These are phyloP conservation scores for Candida sp. DNA, from an alignment of 1,139 yeast species.

Conservation along the genomic window DNA sequence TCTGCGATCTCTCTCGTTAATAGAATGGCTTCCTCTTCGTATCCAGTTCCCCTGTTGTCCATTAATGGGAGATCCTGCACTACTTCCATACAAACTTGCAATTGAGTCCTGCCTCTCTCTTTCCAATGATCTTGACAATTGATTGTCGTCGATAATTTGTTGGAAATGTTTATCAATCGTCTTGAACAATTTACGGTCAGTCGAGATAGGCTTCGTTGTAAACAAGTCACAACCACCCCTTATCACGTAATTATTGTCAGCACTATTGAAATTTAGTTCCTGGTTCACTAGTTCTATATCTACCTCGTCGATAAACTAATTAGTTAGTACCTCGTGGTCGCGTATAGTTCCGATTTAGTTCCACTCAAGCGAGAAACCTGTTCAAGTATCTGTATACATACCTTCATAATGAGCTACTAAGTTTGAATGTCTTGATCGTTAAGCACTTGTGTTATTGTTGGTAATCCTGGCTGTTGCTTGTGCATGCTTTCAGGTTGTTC, in stretches of 20 bases:
- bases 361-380: neutral
- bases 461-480: neutral
- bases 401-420: neutral
- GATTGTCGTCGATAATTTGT: conserved; percentile 57
- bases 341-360: neutral
- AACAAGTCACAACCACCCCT: conserved; percentile 92
- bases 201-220: conserved; percentile 89
- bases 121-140: conserved; percentile 39
- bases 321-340: conserved; percentile 13
- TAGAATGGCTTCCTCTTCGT: conserved; percentile 17
- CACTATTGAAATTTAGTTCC: conserved; percentile 80
- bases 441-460: neutral
- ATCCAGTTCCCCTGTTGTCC: conserved; percentile 7
- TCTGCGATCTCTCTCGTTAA: conserved; percentile 23
- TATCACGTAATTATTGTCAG: conserved; percentile 73
- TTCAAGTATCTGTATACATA: neutral
- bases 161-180: conserved; percentile 81
- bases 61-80: conserved; percentile 27
- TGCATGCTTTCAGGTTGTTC: conserved; percentile 1
- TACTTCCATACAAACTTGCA: conserved; percentile 32
- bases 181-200: conserved; percentile 85
- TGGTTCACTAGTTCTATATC: conserved; percentile 89
- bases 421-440: neutral
- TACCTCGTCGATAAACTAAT: conserved; percentile 83
- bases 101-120: conserved; percentile 38